Conservation (phyloP, 371 early-diverging fungal species). For the Mucor piriformis region DNA sequence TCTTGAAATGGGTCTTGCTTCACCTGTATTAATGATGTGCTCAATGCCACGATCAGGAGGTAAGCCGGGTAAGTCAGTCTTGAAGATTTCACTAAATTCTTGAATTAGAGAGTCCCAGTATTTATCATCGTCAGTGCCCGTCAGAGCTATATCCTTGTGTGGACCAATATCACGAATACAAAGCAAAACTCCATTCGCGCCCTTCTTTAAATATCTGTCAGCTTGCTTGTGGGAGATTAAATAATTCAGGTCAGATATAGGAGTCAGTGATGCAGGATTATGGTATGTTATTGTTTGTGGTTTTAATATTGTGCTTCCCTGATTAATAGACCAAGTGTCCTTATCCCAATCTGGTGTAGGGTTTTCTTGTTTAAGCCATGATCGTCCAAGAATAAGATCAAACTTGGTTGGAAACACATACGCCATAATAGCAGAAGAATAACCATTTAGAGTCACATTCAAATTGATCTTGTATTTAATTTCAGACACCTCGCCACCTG, state of each 20-base stretch:
- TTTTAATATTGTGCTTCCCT: slow-evolving; percentile 1
- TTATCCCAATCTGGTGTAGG: slow-evolving; percentile 8
- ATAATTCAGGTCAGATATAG: slow-evolving; percentile 4
- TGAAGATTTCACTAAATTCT: slow-evolving; percentile 12
- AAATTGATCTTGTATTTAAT: slow-evolving; percentile 5
- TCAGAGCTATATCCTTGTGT: not conserved
- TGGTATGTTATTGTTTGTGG: not conserved
- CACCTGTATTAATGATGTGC: slow-evolving; percentile 31
- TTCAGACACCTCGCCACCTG: not conserved
- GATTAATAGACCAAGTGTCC: slow-evolving; percentile 6
- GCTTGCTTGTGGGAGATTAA: slow-evolving; percentile 16
- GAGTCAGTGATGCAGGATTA: not conserved
- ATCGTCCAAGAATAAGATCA: slow-evolving; percentile 9
- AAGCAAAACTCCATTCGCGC: slow-evolving; percentile 6
- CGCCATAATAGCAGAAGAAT: not conserved
- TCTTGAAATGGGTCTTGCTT: slow-evolving; percentile 15
- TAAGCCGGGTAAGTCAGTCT: slow-evolving; percentile 11
- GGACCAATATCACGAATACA: not conserved
- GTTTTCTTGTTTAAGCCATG: slow-evolving; percentile 8
- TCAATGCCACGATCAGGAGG: slow-evolving; percentile 15
- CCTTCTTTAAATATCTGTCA: slow-evolving; percentile 1
- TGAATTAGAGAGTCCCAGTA: not conserved
- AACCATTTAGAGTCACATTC: not conserved
- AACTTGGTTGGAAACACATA: slow-evolving; percentile 20
- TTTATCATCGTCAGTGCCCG: not conserved